Evolutionary conservation across 139 green algal genomes (phyloP), one percentile per base, ranked within the genome.

Genomic region (Monoraphidium neglectum): DNA sequence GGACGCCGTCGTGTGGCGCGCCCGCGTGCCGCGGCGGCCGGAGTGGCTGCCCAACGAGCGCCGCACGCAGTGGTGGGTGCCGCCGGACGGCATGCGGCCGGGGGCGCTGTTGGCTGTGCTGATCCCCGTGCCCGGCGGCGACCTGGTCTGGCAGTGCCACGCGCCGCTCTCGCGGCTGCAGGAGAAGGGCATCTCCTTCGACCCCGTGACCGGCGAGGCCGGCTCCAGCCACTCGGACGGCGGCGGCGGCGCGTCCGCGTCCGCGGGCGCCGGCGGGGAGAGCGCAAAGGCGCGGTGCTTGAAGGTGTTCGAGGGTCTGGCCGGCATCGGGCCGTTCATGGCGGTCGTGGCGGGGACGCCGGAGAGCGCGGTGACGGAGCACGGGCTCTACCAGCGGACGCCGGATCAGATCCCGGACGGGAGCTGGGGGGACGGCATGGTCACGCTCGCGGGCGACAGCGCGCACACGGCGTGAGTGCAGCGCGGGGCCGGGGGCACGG

Each of bases 101-200:
- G 37, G 24, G 15, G 56, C 67, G 12, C 18, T 53, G 8, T 38
- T 77, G 57, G 70, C 57, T 12, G 70, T 77, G 36, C 32, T 77
- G 26, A 77, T 77, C 21, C 70, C 70, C 4, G 36, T 77, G 43
- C 70, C 70, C 30, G 40, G 59, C 37, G 70, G 70, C 8, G 70
- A 77, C 30, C 53, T 77, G 56, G 70, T 77, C 28, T 77, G 70
- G 54, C 54, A 77, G 28, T 77, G 70, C 43, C 70, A 77, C 38
- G 38, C 47, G 24, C 70, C 70, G 2, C 32, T 77, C 15, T 33
- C 26, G 3, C 24, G 68, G 1, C 68, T 77, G 70, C 57, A 61
- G 40, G 70, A 68, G 5, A 77, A 69, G 38, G 70, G 70, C 12
- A 12, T 77, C 10, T 18, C 2, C 13, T 77, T 60, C 43, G 70